Evolutionary conservation across 2,329 filamentous ascomycete species (phyloP), one percentile per base, ranked within the genome.

Genomic region (Golovinomyces cichoracearum): DNA sequence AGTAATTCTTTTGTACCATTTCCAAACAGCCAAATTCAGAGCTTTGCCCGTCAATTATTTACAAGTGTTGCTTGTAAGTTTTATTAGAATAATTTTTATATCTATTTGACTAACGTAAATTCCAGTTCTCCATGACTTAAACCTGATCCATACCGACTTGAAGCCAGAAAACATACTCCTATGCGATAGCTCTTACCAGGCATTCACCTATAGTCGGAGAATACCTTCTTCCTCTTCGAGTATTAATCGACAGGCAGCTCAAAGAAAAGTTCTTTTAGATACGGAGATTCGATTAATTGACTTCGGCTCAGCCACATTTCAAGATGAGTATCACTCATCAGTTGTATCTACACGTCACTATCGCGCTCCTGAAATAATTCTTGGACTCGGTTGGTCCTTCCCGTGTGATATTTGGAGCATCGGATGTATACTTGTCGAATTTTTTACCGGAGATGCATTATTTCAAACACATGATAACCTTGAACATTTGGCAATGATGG

Each of bases 21-120:
- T 60, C 90, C 90, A 12, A 95, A 92, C 68, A 94, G 86, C 55
- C 90, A 98, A 64, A 98, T 98, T 51, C 90, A 95, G 63, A 88
- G 76, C 61, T 95, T 98, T 68, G 90, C 90, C 45, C 77, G 88
- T 46, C 90, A 98, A 62, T 69, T 98, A 15, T 82, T 98, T 52
- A 95, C 88, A n/a, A 95, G 88, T 59, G 92, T 98, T 59, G 90
- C 90, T 50, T 98, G 84, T 93, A 67, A 71, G 83, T 76, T 46
- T 40, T 17, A 41, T n/a, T n/a, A 9, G 25, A 33, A n/a, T 12
- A 22, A 44, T 38, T 47, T 22, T 26, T 41, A 12, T n/a, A 27
- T 49, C 9, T 4, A 23, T 29, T 13, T 25, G 15, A 21, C 40
- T 42, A 21, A 42, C 4, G 63, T 49, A 61, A 51, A 13, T 25